Evolutionary conservation across 2,329 filamentous ascomycete genomes (phyloP), one percentile per base, ranked within the genome.

Genomic region (Neobulgaria alba): DNA sequence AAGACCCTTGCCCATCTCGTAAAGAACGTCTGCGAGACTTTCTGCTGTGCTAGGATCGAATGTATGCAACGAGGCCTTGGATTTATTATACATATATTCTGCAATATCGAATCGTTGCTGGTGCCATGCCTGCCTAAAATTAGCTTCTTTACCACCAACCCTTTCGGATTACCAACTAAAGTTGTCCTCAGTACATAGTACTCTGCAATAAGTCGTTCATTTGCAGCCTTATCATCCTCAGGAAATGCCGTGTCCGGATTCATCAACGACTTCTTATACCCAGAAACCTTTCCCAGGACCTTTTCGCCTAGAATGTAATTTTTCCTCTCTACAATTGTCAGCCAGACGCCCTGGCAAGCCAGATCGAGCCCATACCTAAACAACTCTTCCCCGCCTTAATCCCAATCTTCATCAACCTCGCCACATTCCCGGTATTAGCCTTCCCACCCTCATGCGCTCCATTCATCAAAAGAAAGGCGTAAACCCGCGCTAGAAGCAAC

Each of bases 41-140:
- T 89, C 82, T 2, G 71, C 67, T 1, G 69, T 69, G 2, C 61
- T 47, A 0, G 70, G 60, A 32, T 79, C 69, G 2, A 75, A 57
- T 39, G 38, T 53, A 16, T 53, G 55, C 29, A 52, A 59, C 8
- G 63, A 59, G n/a, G 46, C 63, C 52, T 65, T 62, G 2, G 76
- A 62, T 52, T 84, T 84, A 26, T 61, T 62, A 59, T 82, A 89
- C 68, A 92, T 77, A 59, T 86, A 77, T 40, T 94, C 85, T 19
- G 85, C 85, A 35, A 88, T 73, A 42, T 90, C 83, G 10, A 83
- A 67, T 30, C 81, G 75, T 30, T 75, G 69, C 55, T 88, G 79
- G 52, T 79, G 77, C 79, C 82, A 94, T 20, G 80, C 74, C 85
- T 90, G 36, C 10, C 18, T n/a, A 9, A n/a, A 43, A 3, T 16